Conservation (phyloP, 2,329 filamentous ascomycete genomes). For the Pseudogymnoascus sp. region DNA sequence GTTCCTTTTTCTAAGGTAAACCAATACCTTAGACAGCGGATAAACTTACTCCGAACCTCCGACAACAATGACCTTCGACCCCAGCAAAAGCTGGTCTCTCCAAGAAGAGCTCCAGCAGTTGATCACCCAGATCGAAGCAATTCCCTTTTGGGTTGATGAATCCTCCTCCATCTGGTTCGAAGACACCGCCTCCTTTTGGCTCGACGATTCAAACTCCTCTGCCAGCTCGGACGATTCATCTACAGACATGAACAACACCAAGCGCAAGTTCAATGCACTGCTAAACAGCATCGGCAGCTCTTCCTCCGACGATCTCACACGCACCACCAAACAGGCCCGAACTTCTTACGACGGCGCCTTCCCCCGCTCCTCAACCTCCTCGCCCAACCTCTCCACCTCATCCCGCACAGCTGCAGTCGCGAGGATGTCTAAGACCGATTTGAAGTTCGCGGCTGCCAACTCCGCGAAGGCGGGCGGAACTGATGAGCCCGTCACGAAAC, state of each 20-base stretch:
- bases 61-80: background rate
- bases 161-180: background rate
- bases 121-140: background rate
- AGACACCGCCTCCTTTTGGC: conserved; percentile 1
- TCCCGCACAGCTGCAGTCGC: conserved; percentile 8
- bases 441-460: conserved; percentile 7
- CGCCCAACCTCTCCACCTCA: conserved; percentile 26
- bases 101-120: conserved; percentile 5
- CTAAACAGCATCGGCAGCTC: conserved; percentile 55
- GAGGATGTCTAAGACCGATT: background rate
- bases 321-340: conserved; percentile 22
- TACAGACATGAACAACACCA: conserved; percentile 59
- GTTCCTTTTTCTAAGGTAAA: background rate
- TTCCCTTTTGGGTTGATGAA: background rate
- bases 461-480: background rate
- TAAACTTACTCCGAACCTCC: background rate
- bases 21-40: background rate
- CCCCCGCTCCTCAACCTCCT: conserved; percentile 30
- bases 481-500: background rate
- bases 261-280: conserved; percentile 72
- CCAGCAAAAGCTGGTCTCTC: conserved; percentile 4
- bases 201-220: background rate
- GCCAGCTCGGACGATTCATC: background rate
- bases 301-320: conserved; percentile 28
- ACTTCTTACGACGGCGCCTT: conserved; percentile 35